Percentiles rank a stretch among this genome's conserved stretches.
Evolutionary conservation across 179 eudicot genomes (phyloP).

Genomic region (Monotropa hypopitys): DNA sequence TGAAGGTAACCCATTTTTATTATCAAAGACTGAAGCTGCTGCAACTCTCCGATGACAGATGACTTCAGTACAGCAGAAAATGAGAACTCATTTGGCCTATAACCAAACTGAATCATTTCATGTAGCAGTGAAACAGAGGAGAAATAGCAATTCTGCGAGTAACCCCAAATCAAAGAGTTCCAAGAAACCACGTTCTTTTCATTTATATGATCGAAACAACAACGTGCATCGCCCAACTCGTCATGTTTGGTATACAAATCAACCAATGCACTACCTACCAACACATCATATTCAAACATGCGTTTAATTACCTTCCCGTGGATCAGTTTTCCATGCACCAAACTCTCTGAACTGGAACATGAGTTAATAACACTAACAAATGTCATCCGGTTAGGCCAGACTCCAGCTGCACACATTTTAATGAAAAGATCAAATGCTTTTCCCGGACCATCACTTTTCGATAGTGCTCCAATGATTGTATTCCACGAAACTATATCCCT

Average conservation of each 20-base stretch:
- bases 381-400: slow-evolving; percentile 40
- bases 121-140: slow-evolving; percentile 22
- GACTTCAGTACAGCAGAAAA: slow-evolving; percentile 47
- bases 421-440: slow-evolving; percentile 35
- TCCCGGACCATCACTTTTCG: slow-evolving; percentile 27
- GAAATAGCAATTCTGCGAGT: slow-evolving; percentile 17
- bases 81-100: slow-evolving; percentile 27
- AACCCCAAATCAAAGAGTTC: slow-evolving; percentile 52
- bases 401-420: slow-evolving; percentile 20
- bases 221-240: slow-evolving; percentile 28
- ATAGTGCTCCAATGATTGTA: slow-evolving; percentile 37
- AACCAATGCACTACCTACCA: slow-evolving; percentile 55
- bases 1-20: slow-evolving; percentile 38
- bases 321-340: slow-evolving; percentile 33
- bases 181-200: slow-evolving; percentile 51
- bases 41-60: slow-evolving; percentile 24
- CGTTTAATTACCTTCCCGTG: slow-evolving; percentile 46
- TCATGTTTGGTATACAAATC: slow-evolving; percentile 47
- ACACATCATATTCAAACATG: slow-evolving; percentile 30
- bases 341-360: slow-evolving; percentile 23
- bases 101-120: slow-evolving; percentile 41
- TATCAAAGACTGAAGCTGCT: slow-evolving; percentile 47
- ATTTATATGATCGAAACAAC: slow-evolving; percentile 48
- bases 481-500: slow-evolving; percentile 59
- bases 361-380: slow-evolving; percentile 35